These are phyloP conservation scores for Bolboschoenoplectus hybrid DNA, from an alignment of 202 grass and related monocot species.

Conservation along the genomic window DNA sequence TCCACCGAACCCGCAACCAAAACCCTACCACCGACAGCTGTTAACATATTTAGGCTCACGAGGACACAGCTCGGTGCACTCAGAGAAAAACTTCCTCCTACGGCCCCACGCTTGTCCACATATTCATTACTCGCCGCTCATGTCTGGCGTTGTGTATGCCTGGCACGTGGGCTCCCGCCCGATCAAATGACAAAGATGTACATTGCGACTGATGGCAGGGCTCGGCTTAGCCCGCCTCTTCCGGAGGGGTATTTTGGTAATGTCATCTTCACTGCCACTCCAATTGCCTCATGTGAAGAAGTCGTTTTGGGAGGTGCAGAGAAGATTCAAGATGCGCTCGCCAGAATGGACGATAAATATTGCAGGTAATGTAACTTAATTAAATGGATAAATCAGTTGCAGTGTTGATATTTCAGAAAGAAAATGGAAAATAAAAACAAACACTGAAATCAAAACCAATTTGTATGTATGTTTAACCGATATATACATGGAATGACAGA, in stretches of 20 bases:
- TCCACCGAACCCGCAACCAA: slow-evolving; percentile 41
- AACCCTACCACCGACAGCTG: slow-evolving; percentile 49
- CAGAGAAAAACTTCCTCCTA: slow-evolving; percentile 42
- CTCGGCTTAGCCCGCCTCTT: slow-evolving; percentile 65
- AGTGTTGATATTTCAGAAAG: too few relatives aligned
- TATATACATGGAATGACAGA: slow-evolving; percentile 23
- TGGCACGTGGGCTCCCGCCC: slow-evolving; percentile 59
- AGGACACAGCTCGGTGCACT: slow-evolving; percentile 51
- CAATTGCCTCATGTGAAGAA: slow-evolving; percentile 56
- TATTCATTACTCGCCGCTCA: slow-evolving; percentile 71
- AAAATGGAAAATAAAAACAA: background rate
- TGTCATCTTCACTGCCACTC: slow-evolving; percentile 90
- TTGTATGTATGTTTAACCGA: background rate
- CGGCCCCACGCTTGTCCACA: slow-evolving; percentile 46
- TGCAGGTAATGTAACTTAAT: slow-evolving; percentile 33
- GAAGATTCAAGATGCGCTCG: slow-evolving; percentile 67
- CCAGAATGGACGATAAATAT: slow-evolving; percentile 71
- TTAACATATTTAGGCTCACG: slow-evolving; percentile 77
- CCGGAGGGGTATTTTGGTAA: slow-evolving; percentile 89
- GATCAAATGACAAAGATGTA: slow-evolving; percentile 85
- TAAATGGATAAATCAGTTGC: background rate
- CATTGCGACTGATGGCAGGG: slow-evolving; percentile 77
- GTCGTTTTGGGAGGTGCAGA: slow-evolving; percentile 45
- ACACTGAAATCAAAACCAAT: background rate
- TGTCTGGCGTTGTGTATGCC: slow-evolving; percentile 74